These are phyloP conservation scores for Trifolium pratense DNA, from an alignment of 306 rosid species.

Conservation along the genomic window DNA sequence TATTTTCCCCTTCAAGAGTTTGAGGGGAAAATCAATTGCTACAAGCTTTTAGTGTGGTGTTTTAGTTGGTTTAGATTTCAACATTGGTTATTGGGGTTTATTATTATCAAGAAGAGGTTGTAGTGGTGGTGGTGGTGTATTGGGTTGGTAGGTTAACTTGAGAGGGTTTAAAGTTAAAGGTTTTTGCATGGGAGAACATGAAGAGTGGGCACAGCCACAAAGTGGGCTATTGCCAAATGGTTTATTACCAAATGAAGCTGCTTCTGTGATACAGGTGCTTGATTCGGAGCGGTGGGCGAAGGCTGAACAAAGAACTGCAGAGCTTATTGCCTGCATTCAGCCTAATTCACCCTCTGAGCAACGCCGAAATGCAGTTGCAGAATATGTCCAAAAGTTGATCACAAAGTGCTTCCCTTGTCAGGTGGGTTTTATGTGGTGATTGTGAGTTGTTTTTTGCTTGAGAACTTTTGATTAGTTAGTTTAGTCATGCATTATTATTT, in stretches of 20 bases:
- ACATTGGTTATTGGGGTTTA: slow-evolving; percentile 37
- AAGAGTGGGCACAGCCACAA: slow-evolving; percentile 82
- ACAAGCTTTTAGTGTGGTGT: slow-evolving; percentile 24
- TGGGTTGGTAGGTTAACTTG: slow-evolving; percentile 41
- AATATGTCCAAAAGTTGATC: slow-evolving; percentile 80
- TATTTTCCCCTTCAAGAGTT: slow-evolving; percentile 35
- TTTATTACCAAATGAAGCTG: slow-evolving; percentile 81
- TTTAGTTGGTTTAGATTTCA: slow-evolving; percentile 37
- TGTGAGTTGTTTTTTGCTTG: slow-evolving; percentile 9
- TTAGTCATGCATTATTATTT: slow-evolving; percentile 23
- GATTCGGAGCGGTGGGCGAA: slow-evolving; percentile 79
- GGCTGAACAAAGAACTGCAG: slow-evolving; percentile 89
- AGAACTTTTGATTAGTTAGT: slow-evolving; percentile 25
- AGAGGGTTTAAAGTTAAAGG: slow-evolving; percentile 48
- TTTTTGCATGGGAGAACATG: slow-evolving; percentile 94
- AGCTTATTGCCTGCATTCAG: slow-evolving; percentile 93
- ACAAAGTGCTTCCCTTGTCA: slow-evolving; percentile 85
- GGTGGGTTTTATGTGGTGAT: slow-evolving; percentile 57
- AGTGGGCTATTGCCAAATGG: slow-evolving; percentile 96
- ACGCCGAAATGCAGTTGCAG: slow-evolving; percentile 81
- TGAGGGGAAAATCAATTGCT: slow-evolving; percentile 18
- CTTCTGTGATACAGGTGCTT: slow-evolving; percentile 74
- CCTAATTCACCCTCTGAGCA: slow-evolving; percentile 87
- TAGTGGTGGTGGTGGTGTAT: slow-evolving; percentile 31
- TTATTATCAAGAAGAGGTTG: slow-evolving; percentile 34